phyloP scores from a whole-genome alignment of 2,329 filamentous ascomycete species.

The Penicillium sclerotiorum region DNA sequence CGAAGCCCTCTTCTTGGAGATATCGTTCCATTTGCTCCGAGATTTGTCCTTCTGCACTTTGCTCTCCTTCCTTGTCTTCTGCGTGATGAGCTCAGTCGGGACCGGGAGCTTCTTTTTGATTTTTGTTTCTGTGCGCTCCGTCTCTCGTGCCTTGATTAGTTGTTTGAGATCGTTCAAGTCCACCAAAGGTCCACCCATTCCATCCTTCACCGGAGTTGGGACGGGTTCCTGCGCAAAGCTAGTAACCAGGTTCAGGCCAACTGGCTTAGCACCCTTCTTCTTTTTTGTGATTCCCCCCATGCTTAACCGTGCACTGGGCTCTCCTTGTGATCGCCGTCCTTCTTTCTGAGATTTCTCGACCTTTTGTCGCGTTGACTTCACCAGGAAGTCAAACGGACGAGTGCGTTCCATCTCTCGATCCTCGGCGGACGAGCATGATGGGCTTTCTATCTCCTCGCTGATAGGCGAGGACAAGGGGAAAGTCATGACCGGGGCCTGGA shows the following conservation, averaged over 20 bases:
- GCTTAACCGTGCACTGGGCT: conserved; percentile 10
- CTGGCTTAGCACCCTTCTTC: conserved; percentile 32
- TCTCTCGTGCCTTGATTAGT: conserved; percentile 37
- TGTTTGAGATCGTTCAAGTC: conserved; percentile 42
- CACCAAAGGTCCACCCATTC: conserved; percentile 28
- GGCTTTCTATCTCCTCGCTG: conserved; percentile 44
- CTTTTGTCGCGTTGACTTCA: conserved; percentile 27
- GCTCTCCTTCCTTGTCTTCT: not conserved
- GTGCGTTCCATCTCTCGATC: conserved; percentile 30
- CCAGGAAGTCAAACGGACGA: conserved; percentile 36
- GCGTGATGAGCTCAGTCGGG: not conserved
- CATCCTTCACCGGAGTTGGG: conserved; percentile 4
- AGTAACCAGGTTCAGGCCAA: conserved; percentile 48
- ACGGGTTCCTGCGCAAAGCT: conserved; percentile 35
- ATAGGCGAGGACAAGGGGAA: conserved; percentile 50
- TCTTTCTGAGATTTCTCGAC: conserved; percentile 12
- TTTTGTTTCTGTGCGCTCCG: conserved; percentile 33
- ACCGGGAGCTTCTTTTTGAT: not conserved
- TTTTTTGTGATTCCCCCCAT: conserved; percentile 22
- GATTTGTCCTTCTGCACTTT: not conserved
- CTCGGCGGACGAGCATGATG: conserved; percentile 37
- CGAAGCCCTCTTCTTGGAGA: conserved; percentile 21
- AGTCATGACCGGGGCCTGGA: conserved; percentile 37
- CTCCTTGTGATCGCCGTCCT: not conserved
- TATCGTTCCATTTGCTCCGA: not conserved